phyloP scores from a whole-genome alignment of 1,284 basidiomycete species.

The Moesziomyces sp. region DNA sequence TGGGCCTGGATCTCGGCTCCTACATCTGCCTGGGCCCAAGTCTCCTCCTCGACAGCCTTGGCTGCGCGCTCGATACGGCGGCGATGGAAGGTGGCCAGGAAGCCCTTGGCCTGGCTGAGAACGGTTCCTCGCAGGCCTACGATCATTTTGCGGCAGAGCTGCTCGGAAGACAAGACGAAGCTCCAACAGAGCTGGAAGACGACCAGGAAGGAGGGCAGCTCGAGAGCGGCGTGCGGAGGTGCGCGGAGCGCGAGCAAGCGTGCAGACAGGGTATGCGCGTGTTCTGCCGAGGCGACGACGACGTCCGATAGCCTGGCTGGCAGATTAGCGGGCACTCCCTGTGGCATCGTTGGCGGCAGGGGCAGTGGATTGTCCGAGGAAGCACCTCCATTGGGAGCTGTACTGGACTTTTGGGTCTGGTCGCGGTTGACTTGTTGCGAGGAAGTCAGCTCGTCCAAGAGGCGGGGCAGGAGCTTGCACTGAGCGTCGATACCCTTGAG shows the following conservation, averaged over 20 bases:
- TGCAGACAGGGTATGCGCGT: slow-evolving; percentile 82
- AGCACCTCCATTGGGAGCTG: not conserved
- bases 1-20: slow-evolving; percentile 75
- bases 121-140: slow-evolving; percentile 76
- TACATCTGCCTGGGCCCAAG: slow-evolving; percentile 85
- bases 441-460: slow-evolving; percentile 71
- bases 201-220: slow-evolving; percentile 79
- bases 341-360: slow-evolving; percentile 40
- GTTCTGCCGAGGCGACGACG: slow-evolving; percentile 81
- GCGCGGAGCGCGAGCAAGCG: slow-evolving; percentile 79
- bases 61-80: slow-evolving; percentile 83
- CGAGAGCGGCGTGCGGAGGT: slow-evolving; percentile 77
- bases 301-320: slow-evolving; percentile 74
- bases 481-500: slow-evolving; percentile 80
- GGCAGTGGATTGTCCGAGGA: slow-evolving; percentile 1
- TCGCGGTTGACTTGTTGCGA: not conserved
- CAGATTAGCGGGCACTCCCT: slow-evolving; percentile 68
- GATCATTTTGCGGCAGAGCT: slow-evolving; percentile 87
- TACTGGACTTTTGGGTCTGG: not conserved
- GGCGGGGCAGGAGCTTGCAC: slow-evolving; percentile 74
- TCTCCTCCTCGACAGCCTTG: slow-evolving; percentile 89
- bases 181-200: slow-evolving; percentile 87
- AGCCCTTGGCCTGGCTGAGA: slow-evolving; percentile 79
- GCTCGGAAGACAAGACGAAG: slow-evolving; percentile 88
- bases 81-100: slow-evolving; percentile 87